Conservation (phyloP, 2,329 filamentous ascomycete species). For the Zalaria obscura region DNA sequence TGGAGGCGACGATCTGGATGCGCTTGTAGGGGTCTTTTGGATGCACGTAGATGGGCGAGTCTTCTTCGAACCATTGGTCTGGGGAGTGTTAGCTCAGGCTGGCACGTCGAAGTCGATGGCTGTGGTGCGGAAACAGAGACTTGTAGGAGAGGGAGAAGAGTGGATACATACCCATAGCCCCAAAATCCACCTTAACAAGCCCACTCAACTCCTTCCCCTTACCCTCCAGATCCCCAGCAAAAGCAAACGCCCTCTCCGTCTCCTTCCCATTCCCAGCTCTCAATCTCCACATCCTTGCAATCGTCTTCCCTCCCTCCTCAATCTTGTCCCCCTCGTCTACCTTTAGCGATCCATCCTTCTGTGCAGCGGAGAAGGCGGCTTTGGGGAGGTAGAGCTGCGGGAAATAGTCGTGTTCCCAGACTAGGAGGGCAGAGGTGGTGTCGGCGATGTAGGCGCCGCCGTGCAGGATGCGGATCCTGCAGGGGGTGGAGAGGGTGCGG, state of each 20-base stretch:
- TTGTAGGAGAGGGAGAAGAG: background rate
- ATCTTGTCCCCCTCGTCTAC: background rate
- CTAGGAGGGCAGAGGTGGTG: constrained; percentile 18
- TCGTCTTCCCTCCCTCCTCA: constrained; percentile 7
- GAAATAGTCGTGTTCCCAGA: constrained; percentile 33
- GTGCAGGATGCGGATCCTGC: constrained; percentile 18
- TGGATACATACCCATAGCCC: constrained; percentile 3
- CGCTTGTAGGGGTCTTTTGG: constrained; percentile 56
- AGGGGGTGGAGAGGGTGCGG: constrained; percentile 16
- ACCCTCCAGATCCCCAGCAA: constrained; percentile 6
- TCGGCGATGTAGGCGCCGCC: constrained; percentile 18
- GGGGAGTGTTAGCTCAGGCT: background rate
- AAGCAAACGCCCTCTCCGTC: constrained; percentile 20
- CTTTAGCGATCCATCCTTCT: background rate
- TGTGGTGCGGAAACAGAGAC: background rate
- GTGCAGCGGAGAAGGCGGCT: constrained; percentile 4
- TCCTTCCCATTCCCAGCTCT: constrained; percentile 5
- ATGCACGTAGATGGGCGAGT: constrained; percentile 44
- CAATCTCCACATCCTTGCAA: constrained; percentile 13
- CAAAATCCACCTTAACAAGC: constrained; percentile 6
- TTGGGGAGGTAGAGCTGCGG: constrained; percentile 26
- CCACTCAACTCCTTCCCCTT: constrained; percentile 1
- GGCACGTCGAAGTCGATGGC: background rate
- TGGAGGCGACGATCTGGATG: constrained; percentile 45
- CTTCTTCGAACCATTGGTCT: constrained; percentile 44